A percentile compares a stretch with the other conserved stretches of the same genome.
phyloP scores from a whole-genome alignment of 2,329 filamentous ascomycete genomes.

The Colletotrichum sp. region DNA sequence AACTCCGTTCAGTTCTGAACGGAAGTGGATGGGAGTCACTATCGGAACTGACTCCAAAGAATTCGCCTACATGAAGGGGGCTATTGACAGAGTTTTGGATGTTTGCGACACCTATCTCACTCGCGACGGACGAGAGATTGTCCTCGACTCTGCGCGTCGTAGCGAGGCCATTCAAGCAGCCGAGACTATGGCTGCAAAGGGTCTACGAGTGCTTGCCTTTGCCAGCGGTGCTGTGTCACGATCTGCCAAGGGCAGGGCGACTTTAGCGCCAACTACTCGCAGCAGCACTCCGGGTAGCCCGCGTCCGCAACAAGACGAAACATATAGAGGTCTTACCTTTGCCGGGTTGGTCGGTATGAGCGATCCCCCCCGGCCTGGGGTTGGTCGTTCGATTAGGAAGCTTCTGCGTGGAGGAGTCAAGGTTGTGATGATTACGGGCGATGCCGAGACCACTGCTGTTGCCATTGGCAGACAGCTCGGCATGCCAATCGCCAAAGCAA shows the following conservation, averaged over 20 bases:
- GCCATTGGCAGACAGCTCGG: constrained; percentile 95
- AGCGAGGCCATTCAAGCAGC: constrained; percentile 80
- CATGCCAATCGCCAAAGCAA: constrained; percentile 75
- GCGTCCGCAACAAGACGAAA: constrained; percentile 53
- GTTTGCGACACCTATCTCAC: constrained; percentile 92
- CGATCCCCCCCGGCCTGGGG: constrained; percentile 89
- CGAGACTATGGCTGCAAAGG: constrained; percentile 85
- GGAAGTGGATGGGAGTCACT: constrained; percentile 99
- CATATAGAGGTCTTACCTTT: constrained; percentile 85
- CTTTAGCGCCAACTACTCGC: constrained; percentile 39
- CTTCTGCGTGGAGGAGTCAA: constrained; percentile 94
- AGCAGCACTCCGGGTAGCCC: constrained; percentile 57
- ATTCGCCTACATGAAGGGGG: constrained; percentile 94
- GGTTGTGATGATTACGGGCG: constrained; percentile 99
- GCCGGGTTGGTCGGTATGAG: constrained; percentile 96
- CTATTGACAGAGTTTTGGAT: constrained; percentile 83
- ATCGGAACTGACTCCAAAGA: constrained; percentile 73
- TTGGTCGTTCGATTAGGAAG: constrained; percentile 85
- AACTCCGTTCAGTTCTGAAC: constrained; percentile 93
- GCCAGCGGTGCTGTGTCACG: constrained; percentile 77
- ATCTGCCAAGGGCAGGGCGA: constrained; percentile 46
- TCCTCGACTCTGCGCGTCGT: constrained; percentile 77
- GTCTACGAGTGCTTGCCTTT: constrained; percentile 89
- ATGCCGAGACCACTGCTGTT: constrained; percentile 91
- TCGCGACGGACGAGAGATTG: constrained; percentile 83